Evolutionary conservation across 805 yeast genomes (phyloP).

Genomic region (Cyberlindnera lachancei): DNA sequence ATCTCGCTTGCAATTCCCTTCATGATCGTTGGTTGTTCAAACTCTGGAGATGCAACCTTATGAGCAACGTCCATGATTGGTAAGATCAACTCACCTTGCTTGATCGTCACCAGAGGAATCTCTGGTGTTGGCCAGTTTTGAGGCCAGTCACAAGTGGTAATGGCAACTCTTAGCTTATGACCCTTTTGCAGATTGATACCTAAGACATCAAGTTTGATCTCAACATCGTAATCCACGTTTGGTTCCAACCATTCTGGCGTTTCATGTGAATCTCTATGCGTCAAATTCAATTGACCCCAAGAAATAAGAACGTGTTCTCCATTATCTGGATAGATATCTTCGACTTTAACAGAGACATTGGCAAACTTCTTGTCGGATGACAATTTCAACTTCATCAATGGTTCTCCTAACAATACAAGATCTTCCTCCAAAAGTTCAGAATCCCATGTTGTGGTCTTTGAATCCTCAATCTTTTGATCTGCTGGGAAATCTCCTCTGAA

Average conservation of each 20-base stretch:
- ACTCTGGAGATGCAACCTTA: conserved; percentile 18
- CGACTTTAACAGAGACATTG: conserved; percentile 32
- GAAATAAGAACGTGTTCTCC: conserved; percentile 29
- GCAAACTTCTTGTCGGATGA: conserved; percentile 32
- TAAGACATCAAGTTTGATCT: conserved; percentile 31
- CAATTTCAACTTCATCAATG: conserved; percentile 25
- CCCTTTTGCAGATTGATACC: conserved; percentile 31
- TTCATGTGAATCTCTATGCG: conserved; percentile 35
- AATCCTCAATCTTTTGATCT: conserved; percentile 36
- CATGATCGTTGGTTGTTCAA: conserved; percentile 26
- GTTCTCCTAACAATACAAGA: conserved; percentile 31
- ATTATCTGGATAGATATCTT: conserved; percentile 32
- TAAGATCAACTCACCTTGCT: conserved; percentile 24
- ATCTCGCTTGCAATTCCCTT: conserved; percentile 20
- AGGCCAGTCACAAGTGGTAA: conserved; percentile 42
- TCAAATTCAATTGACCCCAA: conserved; percentile 38
- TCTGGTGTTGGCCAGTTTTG: conserved; percentile 39
- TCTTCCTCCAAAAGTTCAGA: conserved; percentile 20
- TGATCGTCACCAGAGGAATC: conserved; percentile 29
- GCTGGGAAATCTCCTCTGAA: conserved; percentile 39
- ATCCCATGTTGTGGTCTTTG: conserved; percentile 32
- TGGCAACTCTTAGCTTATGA: conserved; percentile 32
- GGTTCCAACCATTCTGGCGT: conserved; percentile 29
- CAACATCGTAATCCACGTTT: conserved; percentile 27
- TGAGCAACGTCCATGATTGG: conserved; percentile 22